Evolutionary conservation across 768 basidiomycete species (phyloP), one percentile per base, ranked within the genome.

Genomic region (Cystoderma amianthinum): DNA sequence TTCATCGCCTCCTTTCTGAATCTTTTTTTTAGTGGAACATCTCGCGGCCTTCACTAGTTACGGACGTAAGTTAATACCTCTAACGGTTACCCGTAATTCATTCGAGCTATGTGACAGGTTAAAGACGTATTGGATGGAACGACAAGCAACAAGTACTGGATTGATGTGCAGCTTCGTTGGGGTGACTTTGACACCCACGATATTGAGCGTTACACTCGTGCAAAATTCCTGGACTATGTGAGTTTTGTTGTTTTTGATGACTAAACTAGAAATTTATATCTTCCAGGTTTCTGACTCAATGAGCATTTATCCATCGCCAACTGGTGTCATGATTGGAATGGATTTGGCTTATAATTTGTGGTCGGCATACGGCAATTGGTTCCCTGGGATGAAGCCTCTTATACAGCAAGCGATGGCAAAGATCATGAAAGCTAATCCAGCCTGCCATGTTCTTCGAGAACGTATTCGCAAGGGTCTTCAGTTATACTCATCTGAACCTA

Each of bases 341-440:
- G 96, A 98, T 60, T 64, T 98, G 41, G 95, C 96, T 0, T 98
- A 98, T 67, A 99, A 98, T 63, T 56, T 99, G 45, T 96, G 96
- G 89, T 95, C 95, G 21, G 95, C 90, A 1, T 99, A 95, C 53
- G 96, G 96, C 46, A 95, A 95, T 60, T 98, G 90, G 91, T 96
- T 97, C 85, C 96, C 96, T 11, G 95, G 96, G 35, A 79, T 97
- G 76, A 98, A 98, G 65, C 94, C 94, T 3, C 74, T 99, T 46
- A 84, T 99, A 44, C 95, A 96, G 60, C 94, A 96, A 64, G 96
- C 95, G 4, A 96, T 99, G 93, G 92, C 88, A 10, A 99, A 98
- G 75, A 87, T 99, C 61, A 95, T 98, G 92, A 99, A 99, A 65
- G 96, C 96, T 39, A 98, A 99, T 55, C 96, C 96, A 18, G 96